Conservation (phyloP, 805 yeast species). For the Candida sphagnicola region DNA sequence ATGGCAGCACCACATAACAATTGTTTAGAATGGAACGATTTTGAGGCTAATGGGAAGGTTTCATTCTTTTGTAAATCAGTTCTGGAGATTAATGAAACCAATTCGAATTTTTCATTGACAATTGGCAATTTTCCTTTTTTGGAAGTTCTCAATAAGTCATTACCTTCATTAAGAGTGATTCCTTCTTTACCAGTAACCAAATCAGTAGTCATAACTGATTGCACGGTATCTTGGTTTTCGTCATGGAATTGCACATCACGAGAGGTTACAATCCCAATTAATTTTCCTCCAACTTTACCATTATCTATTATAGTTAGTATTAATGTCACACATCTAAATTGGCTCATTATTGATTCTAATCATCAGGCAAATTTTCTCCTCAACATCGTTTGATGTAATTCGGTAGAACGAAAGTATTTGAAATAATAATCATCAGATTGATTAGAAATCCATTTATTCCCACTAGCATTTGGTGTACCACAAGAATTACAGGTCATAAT, state of each 20-base stretch:
- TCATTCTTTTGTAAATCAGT: constrained; percentile 96
- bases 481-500: too few relatives aligned
- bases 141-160: constrained; percentile 82
- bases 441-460: too few relatives aligned
- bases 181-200: constrained; percentile 82
- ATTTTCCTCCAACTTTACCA: constrained; percentile 84
- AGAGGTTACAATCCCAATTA: constrained; percentile 92
- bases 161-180: constrained; percentile 79
- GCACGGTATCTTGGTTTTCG: constrained; percentile 54
- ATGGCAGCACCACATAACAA: constrained; percentile 97
- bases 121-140: constrained; percentile 98
- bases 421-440: constrained; percentile 51
- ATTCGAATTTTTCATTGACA: constrained; percentile 69
- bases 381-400: constrained; percentile 94
- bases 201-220: constrained; percentile 87
- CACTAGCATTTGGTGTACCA: too few relatives aligned
- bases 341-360: constrained; percentile 3
- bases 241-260: constrained; percentile 97
- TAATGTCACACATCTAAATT: too few relatives aligned
- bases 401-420: constrained; percentile 99
- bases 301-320: constrained; percentile 53
- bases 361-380: constrained; percentile 50
- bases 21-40: constrained; percentile 90
- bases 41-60: constrained; percentile 90
- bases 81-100: constrained; percentile 87